Evolutionary conservation across 768 basidiomycete species (phyloP).

Genomic region (Boletus pseudopeckii): DNA sequence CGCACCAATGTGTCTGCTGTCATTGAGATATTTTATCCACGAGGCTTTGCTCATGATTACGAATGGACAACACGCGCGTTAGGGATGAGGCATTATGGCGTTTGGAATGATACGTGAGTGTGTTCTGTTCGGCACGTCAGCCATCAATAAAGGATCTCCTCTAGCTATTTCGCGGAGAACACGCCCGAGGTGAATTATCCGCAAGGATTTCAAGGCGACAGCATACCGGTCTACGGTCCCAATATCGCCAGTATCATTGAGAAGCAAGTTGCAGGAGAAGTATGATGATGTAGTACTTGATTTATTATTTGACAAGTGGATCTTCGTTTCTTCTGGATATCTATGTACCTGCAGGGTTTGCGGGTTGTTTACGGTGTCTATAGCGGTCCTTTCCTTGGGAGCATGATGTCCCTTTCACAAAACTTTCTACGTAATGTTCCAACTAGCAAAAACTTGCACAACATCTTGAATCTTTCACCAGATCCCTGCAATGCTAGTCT

Average conservation of each 20-base stretch:
- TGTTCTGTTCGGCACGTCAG: not conserved
- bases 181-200: slow-evolving; percentile 63
- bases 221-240: slow-evolving; percentile 70
- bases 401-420: not conserved
- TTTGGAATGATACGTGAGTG: slow-evolving; percentile 78
- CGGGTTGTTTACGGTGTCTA: not conserved
- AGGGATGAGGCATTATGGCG: slow-evolving; percentile 69
- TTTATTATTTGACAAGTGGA: not conserved
- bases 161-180: slow-evolving; percentile 29
- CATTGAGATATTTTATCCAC: slow-evolving; percentile 81
- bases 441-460: not conserved
- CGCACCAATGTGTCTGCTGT: slow-evolving; percentile 72
- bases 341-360: not conserved
- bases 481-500: not conserved
- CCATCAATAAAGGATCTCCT: not conserved
- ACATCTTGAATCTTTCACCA: not conserved
- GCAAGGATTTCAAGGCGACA: slow-evolving; percentile 78
- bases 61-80: slow-evolving; percentile 76
- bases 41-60: slow-evolving; percentile 83
- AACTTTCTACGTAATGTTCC: not conserved
- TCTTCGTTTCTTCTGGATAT: not conserved
- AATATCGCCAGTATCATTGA: slow-evolving; percentile 68
- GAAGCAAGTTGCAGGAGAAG: slow-evolving; percentile 47
- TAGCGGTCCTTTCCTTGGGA: not conserved
- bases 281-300: not conserved